Evolutionary conservation across 2,329 filamentous ascomycete genomes (phyloP).

Genomic region (Alternaria arbusti): DNA sequence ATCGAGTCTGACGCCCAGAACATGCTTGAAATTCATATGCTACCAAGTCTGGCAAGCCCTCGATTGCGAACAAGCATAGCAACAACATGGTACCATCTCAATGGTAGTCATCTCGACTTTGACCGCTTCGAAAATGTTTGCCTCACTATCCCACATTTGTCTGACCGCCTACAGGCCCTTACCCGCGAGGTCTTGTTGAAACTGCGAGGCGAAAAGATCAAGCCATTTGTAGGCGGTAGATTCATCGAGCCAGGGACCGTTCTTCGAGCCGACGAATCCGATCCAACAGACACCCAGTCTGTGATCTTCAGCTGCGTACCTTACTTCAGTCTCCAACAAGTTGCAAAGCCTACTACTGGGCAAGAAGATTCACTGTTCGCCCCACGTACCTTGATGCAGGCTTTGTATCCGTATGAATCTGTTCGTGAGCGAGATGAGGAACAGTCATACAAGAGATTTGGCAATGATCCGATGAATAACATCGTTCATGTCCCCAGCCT

Average conservation of each 20-base stretch:
- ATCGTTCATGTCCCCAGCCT: slow-evolving; percentile 39
- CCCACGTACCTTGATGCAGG: slow-evolving; percentile 38
- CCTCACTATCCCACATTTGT: slow-evolving; percentile 23
- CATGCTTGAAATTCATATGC: slow-evolving; percentile 25
- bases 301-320: slow-evolving; percentile 43
- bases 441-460: slow-evolving; percentile 36
- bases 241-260: slow-evolving; percentile 46
- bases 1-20: slow-evolving; percentile 21
- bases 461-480: slow-evolving; percentile 16
- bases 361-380: slow-evolving; percentile 21
- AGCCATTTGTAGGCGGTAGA: slow-evolving; percentile 32
- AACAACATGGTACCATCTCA: slow-evolving; percentile 39
- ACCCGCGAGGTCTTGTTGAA: slow-evolving; percentile 23
- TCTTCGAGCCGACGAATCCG: slow-evolving; percentile 33
- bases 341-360: background rate
- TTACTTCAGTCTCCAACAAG: slow-evolving; percentile 29
- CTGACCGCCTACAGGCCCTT: slow-evolving; percentile 23
- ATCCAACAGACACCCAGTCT: slow-evolving; percentile 23
- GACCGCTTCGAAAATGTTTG: slow-evolving; percentile 33
- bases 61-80: slow-evolving; percentile 6
- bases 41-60: slow-evolving; percentile 30
- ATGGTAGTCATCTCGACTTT: slow-evolving; percentile 30
- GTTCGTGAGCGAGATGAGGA: slow-evolving; percentile 39
- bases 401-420: slow-evolving; percentile 41
- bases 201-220: slow-evolving; percentile 35